Base-by-base conservation (phyloP, 345 rosid species). In the Arabis hirsuta region DNA sequence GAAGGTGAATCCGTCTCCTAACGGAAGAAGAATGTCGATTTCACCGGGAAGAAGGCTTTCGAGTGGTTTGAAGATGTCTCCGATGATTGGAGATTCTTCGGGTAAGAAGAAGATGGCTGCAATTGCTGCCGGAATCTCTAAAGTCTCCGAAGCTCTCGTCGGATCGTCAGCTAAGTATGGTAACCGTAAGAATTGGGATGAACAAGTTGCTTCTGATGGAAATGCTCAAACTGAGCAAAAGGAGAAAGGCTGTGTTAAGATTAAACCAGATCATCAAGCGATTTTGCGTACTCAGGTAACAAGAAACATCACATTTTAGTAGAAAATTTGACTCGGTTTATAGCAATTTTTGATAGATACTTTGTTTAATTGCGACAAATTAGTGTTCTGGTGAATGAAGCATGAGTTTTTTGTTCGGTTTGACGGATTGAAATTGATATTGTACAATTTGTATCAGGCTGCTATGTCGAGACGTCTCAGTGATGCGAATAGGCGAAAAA, bases 391-490 rank as follows among this genome's bases (percentile, higher is more conserved):
- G 53, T 3, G 61, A 43, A 42, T 41, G 38, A 66, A 24, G 6
- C 11, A n/a, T 65, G 26, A 29, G 6, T 10, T 32, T 6, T 4
- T 46, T 24, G 38, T 51, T 24, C 4, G 52, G 9, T 46, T 36
- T 54, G 46, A 43, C 42, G 65, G 36, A 45, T 1, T 61, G 12
- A n/a, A 10, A 24, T 38, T 50, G 52, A 16, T 24, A 2, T 4
- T 39, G 39, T 26, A 42, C 7, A 1, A 32, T 20, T 14, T 61
- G 45, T 69, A 46, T n/a, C 80, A 95, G 99, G 97, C 88, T 62
- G 97, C 97, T n/a, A 82, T 95, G 67, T 79, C 92, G 7, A 91
- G 98, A 47, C 94, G 94, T 48, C 81, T 91, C 26, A 91, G 99
- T 61, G 99, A 90, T 79, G 94, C 72, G 5, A 72, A 77, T 65